Evolutionary conservation across 2,329 filamentous ascomycete species (phyloP).

Genomic region (Fusarium stilboides): DNA sequence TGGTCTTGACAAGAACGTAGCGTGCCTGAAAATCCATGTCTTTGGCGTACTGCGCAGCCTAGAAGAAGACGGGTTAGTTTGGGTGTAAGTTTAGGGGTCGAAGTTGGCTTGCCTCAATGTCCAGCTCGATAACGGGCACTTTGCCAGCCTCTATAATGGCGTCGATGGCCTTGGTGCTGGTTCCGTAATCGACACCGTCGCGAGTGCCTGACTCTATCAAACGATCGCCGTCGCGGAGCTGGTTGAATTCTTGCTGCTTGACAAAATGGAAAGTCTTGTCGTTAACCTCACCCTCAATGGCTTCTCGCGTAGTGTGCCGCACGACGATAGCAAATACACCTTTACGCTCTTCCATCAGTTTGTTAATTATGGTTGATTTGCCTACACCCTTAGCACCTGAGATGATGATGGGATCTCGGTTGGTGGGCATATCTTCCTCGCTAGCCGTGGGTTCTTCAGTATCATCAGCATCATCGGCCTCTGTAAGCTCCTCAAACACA

Average conservation of each 20-base stretch:
- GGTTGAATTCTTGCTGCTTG: constrained; percentile 67
- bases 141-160: constrained; percentile 68
- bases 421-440: constrained; percentile 61
- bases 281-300: constrained; percentile 65
- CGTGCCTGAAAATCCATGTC: constrained; percentile 71
- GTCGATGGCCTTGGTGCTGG: constrained; percentile 68
- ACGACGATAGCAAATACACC: constrained; percentile 74
- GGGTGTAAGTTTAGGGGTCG: not conserved
- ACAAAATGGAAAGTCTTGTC: constrained; percentile 72
- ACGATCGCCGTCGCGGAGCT: constrained; percentile 72
- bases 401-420: constrained; percentile 74
- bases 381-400: constrained; percentile 75
- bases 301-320: constrained; percentile 68
- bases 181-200: constrained; percentile 68
- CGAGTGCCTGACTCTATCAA: constrained; percentile 70
- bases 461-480: constrained; percentile 55
- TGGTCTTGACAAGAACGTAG: constrained; percentile 67
- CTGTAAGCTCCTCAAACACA: constrained; percentile 68
- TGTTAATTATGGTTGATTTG: constrained; percentile 74
- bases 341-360: constrained; percentile 74
- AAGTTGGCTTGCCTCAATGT: constrained; percentile 63
- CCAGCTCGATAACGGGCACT: constrained; percentile 71
- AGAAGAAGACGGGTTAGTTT: constrained; percentile 9
- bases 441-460: constrained; percentile 54
- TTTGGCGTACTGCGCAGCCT: constrained; percentile 71